These are phyloP conservation scores for Aspergillus bridgeri DNA, from an alignment of 495 filamentous ascomycete genomes.

Conservation along the genomic window DNA sequence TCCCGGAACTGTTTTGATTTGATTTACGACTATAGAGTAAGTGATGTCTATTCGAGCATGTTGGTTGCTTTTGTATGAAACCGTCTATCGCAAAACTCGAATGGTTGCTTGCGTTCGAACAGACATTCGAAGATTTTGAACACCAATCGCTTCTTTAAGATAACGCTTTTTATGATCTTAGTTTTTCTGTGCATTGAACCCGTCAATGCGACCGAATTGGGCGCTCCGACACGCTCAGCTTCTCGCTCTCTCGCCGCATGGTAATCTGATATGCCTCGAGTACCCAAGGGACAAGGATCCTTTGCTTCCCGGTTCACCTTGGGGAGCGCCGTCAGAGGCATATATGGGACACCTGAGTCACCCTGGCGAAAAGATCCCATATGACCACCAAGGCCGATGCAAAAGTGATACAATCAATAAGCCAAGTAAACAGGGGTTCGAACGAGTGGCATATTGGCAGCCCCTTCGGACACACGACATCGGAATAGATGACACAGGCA, in stretches of 20 bases:
- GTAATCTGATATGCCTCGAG: conserved; percentile 60
- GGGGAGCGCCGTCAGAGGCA: conserved; percentile 24
- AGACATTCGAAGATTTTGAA: not conserved
- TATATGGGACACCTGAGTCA: conserved; percentile 35
- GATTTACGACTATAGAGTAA: conserved; percentile 73
- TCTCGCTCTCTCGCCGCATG: conserved; percentile 43
- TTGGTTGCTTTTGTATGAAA: not conserved
- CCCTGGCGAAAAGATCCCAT: conserved; percentile 49
- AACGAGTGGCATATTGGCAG: conserved; percentile 54
- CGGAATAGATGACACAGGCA: conserved; percentile 32
- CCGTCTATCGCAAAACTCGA: not conserved
- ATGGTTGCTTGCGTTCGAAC: not conserved
- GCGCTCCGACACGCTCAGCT: conserved; percentile 56
- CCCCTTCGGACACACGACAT: conserved; percentile 61
- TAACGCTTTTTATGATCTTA: conserved; percentile 22
- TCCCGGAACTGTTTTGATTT: conserved; percentile 53
- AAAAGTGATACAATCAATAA: conserved; percentile 7
- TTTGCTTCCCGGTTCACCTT: conserved; percentile 11
- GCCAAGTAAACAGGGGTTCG: conserved; percentile 25
- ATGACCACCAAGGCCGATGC: conserved; percentile 26
- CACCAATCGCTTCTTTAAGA: not conserved
- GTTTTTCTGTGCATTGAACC: conserved; percentile 70
- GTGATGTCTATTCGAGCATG: conserved; percentile 8
- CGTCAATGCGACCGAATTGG: conserved; percentile 56
- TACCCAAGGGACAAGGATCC: conserved; percentile 14